Percentiles rank a stretch among this genome's conserved stretches.
Evolutionary conservation across 1,139 yeast genomes (phyloP).

Genomic region (Zhuliangozyma blackwelliae): DNA sequence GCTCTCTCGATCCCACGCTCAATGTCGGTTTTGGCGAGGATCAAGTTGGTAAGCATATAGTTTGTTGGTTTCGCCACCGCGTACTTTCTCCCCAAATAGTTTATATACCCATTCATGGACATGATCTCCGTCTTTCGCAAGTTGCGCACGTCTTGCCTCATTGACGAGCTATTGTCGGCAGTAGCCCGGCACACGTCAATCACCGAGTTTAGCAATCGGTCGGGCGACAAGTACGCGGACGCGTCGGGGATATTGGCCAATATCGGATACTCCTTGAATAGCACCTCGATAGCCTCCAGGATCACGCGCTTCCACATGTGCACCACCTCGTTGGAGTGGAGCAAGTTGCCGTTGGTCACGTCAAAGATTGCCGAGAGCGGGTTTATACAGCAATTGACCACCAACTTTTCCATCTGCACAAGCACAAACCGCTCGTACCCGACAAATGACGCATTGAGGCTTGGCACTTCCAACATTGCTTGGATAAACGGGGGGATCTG

Average conservation of each 20-base stretch:
- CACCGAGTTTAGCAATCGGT: conserved; percentile 45
- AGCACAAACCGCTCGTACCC: conserved; percentile 53
- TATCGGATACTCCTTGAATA: conserved; percentile 32
- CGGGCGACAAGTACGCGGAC: conserved; percentile 32
- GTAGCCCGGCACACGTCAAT: conserved; percentile 42
- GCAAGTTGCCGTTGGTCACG: conserved; percentile 69
- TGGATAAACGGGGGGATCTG: conserved; percentile 28
- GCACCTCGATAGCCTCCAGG: conserved; percentile 42
- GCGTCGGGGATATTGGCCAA: conserved; percentile 32
- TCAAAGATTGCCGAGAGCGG: conserved; percentile 67
- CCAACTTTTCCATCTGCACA: conserved; percentile 70
- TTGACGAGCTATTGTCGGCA: conserved; percentile 69
- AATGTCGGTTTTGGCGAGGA: conserved; percentile 39
- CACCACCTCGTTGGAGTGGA: conserved; percentile 29
- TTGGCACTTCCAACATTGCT: conserved; percentile 24
- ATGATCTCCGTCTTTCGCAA: conserved; percentile 70
- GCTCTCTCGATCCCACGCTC: conserved; percentile 26
- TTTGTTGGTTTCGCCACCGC: conserved; percentile 44
- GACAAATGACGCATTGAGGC: conserved; percentile 41
- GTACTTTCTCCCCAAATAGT: conserved; percentile 44
- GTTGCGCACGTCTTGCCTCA: conserved; percentile 75
- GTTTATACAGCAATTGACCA: conserved; percentile 71
- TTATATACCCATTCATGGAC: conserved; percentile 73
- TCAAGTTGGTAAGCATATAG: conserved; percentile 42
- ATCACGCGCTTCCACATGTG: conserved; percentile 37